Evolutionary conservation across 2,329 filamentous ascomycete species (phyloP), one percentile per base, ranked within the genome.

Genomic region (Cytospora piceae): DNA sequence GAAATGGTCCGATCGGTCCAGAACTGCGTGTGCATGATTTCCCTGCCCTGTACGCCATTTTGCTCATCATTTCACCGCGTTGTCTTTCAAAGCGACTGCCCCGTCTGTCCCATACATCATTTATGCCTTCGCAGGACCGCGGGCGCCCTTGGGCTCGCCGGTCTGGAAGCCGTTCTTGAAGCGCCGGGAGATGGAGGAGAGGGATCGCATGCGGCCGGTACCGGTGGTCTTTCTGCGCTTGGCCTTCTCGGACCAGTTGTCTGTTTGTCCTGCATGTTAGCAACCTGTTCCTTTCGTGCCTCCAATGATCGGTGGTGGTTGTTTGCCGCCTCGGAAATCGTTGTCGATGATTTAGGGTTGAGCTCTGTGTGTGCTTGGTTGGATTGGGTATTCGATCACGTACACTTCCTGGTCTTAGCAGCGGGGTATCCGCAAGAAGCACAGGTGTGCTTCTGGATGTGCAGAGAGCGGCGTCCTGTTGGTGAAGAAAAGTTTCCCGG

Each of bases 161-260:
- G 84, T 88, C 86, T 92, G 94, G 92, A 99, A 99, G 76, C 93
- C 94, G 85, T 99, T 99, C 87, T 90, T 93, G 90, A 97, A 97
- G 84, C 89, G 89, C 82, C 95, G 90, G 79, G 93, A 86, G 80
- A 99, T 90, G 77, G 87, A 87, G 88, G 96, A 96, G 81, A 99
- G 88, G 85, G 94, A 92, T 80, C 93, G 89, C 90, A 94, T 95
- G 83, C 95, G 92, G 82, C 95, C 95, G 79, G 93, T 94, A 77
- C 95, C 95, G 80, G 92, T 94, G 79, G 94, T 97, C 94, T 97
- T 98, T 91, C 95, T 96, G 83, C 95, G 88, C 93, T 98, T 98
- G 77, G 94, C 94, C 92, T 99, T 99, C 89, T 98, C 94, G 82
- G 92, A 89, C 95, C 95, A 99, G 92, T 99, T 97, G 90, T 90